These are phyloP conservation scores for Candida yuanshanica DNA, from an alignment of 805 yeast species.

Conservation along the genomic window DNA sequence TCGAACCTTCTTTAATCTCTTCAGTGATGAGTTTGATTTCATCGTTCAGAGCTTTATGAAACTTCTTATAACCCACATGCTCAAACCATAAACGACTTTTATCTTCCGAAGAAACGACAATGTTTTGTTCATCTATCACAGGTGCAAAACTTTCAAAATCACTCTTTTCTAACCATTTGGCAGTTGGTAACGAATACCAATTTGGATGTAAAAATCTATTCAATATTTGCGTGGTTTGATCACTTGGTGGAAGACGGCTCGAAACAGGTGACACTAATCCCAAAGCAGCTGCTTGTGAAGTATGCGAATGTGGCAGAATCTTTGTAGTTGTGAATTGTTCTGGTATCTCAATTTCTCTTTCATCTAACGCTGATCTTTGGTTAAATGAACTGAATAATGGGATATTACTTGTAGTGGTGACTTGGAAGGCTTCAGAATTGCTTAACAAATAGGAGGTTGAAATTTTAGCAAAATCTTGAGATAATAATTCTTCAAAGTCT, in stretches of 20 bases:
- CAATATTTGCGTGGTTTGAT: conserved; percentile 45
- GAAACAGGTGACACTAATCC: conserved; percentile 24
- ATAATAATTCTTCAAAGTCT: conserved; percentile 33
- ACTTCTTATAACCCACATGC: conserved; percentile 41
- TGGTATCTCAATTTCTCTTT: conserved; percentile 62
- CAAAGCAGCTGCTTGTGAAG: conserved; percentile 22
- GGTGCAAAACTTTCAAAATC: conserved; percentile 61
- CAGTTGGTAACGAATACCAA: conserved; percentile 58
- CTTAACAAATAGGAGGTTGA: conserved; percentile 44
- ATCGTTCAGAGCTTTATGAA: conserved; percentile 13
- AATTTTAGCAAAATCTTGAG: conserved; percentile 57
- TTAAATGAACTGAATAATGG: conserved; percentile 78
- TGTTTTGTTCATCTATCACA: conserved; percentile 49
- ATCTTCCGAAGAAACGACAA: conserved; percentile 46
- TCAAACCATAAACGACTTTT: conserved; percentile 50
- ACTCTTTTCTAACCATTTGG: conserved; percentile 56
- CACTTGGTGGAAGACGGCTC: conserved; percentile 14
- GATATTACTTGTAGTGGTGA: conserved; percentile 54
- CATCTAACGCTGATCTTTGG: conserved; percentile 67
- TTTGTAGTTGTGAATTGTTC: conserved; percentile 63
- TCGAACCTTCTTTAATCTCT: conserved; percentile 11
- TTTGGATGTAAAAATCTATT: conserved; percentile 52
- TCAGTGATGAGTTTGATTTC: conserved; percentile 9
- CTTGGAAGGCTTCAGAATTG: conserved; percentile 60
- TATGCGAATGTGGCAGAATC: conserved; percentile 48